Evolutionary conservation across 2,329 filamentous ascomycete genomes (phyloP).

Genomic region (Phialophora tarda): DNA sequence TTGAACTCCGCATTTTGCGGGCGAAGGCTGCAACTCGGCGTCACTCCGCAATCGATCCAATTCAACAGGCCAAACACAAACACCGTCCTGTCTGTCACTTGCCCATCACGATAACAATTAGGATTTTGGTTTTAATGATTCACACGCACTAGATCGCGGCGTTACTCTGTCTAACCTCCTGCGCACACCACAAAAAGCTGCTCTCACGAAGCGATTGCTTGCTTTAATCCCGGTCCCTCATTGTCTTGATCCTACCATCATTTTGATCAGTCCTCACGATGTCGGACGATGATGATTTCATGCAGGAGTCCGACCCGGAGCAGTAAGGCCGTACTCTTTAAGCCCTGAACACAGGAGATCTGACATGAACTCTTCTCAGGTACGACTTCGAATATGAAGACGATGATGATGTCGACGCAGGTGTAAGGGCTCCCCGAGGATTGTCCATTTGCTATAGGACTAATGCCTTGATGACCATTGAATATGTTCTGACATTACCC

Average conservation of each 20-base stretch:
- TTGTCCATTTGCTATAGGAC: background rate
- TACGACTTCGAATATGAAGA: slow-evolving; percentile 23
- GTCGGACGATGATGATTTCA: slow-evolving; percentile 89
- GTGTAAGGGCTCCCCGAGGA: slow-evolving; percentile 2
- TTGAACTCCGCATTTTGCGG: slow-evolving; percentile 21
- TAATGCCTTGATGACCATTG: slow-evolving; percentile 13
- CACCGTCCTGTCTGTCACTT: background rate
- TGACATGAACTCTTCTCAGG: slow-evolving; percentile 11
- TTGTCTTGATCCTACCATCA: background rate
- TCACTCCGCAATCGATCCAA: background rate
- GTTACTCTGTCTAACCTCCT: background rate
- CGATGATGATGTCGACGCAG: slow-evolving; percentile 18
- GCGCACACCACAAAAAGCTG: background rate
- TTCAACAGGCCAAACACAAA: background rate
- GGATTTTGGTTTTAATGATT: background rate
- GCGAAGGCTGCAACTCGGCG: slow-evolving; percentile 7
- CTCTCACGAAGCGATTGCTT: background rate
- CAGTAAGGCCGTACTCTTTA: slow-evolving; percentile 59
- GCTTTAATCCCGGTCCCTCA: background rate
- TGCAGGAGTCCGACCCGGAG: slow-evolving; percentile 89
- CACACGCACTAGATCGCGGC: too few relatives aligned
- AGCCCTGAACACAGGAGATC: background rate
- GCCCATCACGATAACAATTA: background rate
- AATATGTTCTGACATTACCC: slow-evolving; percentile 68
- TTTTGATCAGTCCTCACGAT: slow-evolving; percentile 53